Evolutionary conservation across 345 rosid species (phyloP).

Genomic region (Dimocarpus longan): DNA sequence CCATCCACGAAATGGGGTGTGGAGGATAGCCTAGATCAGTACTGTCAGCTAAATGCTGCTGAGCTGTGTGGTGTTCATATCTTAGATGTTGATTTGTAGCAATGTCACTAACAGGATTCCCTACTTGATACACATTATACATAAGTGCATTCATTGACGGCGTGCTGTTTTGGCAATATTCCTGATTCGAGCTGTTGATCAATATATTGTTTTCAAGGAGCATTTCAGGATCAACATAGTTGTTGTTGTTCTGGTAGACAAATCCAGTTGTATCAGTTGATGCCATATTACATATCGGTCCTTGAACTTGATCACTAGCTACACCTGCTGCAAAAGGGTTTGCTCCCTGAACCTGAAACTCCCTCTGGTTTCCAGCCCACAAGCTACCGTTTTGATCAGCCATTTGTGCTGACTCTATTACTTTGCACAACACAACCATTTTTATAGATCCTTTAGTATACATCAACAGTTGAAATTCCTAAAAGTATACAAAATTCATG

Average conservation of each 20-base stretch:
- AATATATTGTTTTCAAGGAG: constrained; percentile 2
- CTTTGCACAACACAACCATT: constrained; percentile 14
- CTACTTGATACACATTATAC: neutral
- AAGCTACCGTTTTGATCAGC: constrained; percentile 12
- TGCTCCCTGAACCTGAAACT: constrained; percentile 11
- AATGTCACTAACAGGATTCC: neutral
- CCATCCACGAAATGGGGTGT: neutral
- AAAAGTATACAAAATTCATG: neutral
- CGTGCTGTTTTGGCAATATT: neutral
- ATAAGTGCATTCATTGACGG: constrained; percentile 4
- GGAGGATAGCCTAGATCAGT: neutral
- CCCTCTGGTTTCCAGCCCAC: constrained; percentile 3
- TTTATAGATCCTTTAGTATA: neutral
- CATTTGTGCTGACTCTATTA: constrained; percentile 30
- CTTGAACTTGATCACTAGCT: constrained; percentile 12
- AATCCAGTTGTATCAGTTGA: neutral
- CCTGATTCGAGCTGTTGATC: constrained; percentile 11
- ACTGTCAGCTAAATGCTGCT: neutral
- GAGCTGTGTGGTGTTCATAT: neutral
- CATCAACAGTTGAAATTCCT: neutral
- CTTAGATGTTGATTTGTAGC: neutral
- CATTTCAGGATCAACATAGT: neutral
- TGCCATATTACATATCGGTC: neutral
- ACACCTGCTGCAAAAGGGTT: neutral
- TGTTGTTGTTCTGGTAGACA: neutral